Evolutionary conservation across 129 eudicot genomes (phyloP).

Genomic region (Glebionis coronaria): DNA sequence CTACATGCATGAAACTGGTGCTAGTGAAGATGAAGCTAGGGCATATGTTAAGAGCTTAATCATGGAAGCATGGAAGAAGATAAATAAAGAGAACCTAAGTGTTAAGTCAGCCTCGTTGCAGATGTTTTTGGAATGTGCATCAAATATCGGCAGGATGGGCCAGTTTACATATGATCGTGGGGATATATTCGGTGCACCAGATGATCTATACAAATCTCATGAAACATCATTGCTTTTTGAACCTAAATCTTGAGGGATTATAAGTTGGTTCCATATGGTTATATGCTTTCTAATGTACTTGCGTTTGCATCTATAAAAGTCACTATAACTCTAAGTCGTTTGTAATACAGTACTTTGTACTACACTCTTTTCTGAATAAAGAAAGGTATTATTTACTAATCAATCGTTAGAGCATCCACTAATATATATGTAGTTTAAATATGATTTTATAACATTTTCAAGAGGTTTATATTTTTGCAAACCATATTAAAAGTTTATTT

Average conservation of each 20-base stretch:
- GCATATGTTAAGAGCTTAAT: constrained; percentile 31
- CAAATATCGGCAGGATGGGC: constrained; percentile 42
- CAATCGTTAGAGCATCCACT: no score
- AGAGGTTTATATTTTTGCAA: no score
- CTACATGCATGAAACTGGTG: constrained; percentile 60
- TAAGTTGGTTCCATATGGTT: not conserved
- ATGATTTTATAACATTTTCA: no score
- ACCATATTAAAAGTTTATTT: no score
- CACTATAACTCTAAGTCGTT: no score
- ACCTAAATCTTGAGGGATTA: constrained; percentile 14
- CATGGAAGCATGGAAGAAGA: constrained; percentile 35
- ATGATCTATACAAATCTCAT: constrained; percentile 26
- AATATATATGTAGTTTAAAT: no score
- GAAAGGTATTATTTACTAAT: no score
- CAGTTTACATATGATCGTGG: constrained; percentile 32
- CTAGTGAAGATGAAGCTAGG: constrained; percentile 36
- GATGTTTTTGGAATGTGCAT: constrained; percentile 26
- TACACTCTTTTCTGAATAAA: no score
- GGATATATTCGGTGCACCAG: constrained; percentile 25
- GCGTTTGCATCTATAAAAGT: no score
- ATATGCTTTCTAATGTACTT: not conserved
- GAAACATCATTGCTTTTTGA: constrained; percentile 20
- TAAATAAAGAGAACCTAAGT: constrained; percentile 26
- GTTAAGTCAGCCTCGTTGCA: constrained; percentile 11
- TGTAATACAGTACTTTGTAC: no score